phyloP scores from a whole-genome alignment of 768 basidiomycete genomes.

The Boletus sensibilis region DNA sequence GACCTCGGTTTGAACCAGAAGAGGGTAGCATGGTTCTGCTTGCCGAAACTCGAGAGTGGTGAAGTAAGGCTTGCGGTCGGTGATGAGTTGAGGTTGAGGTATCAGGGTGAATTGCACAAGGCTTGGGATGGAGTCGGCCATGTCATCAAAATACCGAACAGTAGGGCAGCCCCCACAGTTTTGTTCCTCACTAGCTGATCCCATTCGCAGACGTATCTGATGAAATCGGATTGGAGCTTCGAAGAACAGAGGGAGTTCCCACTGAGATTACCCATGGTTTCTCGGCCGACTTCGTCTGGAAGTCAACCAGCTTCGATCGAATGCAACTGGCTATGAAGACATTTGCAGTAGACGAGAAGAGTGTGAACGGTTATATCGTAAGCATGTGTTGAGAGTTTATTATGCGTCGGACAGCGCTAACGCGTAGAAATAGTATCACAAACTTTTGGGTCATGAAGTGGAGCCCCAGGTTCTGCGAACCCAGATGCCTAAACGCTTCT shows the following conservation, averaged over 20 bases:
- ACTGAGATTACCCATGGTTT: slow-evolving; percentile 93
- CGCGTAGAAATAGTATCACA: slow-evolving; percentile 76
- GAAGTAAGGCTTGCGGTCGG: slow-evolving; percentile 97
- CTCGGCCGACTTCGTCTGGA: slow-evolving; percentile 99
- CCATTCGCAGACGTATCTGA: slow-evolving; percentile 84
- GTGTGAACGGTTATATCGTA: slow-evolving; percentile 97
- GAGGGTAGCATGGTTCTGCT: slow-evolving; percentile 94
- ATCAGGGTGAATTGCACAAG: slow-evolving; percentile 86
- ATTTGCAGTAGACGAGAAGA: slow-evolving; percentile 98
- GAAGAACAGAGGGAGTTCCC: slow-evolving; percentile 89
- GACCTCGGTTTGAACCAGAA: slow-evolving; percentile 98
- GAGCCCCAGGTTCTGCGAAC: slow-evolving; percentile 90
- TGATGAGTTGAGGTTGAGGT: slow-evolving; percentile 89
- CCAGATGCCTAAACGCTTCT: slow-evolving; percentile 96
- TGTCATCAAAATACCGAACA: slow-evolving; percentile 99
- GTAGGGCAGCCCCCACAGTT: slow-evolving; percentile 45
- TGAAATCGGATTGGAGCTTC: slow-evolving; percentile 92
- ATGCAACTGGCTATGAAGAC: slow-evolving; percentile 99
- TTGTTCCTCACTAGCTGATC: slow-evolving; percentile 5
- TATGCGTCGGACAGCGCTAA: neutral
- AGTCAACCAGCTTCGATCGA: slow-evolving; percentile 97
- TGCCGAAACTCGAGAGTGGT: slow-evolving; percentile 97
- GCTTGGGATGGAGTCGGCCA: slow-evolving; percentile 98
- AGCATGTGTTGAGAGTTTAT: slow-evolving; percentile 32
- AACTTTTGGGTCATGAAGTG: slow-evolving; percentile 95